Percentiles rank a stretch among this genome's conserved stretches.
These are phyloP conservation scores for Scedosporium dehoogii DNA, from an alignment of 2,329 filamentous ascomycete genomes.

Conservation along the genomic window DNA sequence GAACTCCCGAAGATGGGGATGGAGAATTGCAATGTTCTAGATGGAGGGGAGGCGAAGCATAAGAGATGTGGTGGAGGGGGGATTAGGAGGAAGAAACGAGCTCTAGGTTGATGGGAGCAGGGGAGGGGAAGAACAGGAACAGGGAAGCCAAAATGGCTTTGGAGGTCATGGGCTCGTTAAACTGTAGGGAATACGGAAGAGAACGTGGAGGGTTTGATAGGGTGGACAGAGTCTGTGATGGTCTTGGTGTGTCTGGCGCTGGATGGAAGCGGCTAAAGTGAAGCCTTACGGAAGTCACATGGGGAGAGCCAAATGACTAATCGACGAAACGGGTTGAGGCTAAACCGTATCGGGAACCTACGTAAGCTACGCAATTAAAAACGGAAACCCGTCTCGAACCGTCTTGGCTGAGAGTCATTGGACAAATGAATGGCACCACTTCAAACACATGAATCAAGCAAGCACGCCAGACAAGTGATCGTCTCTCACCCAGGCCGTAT, in stretches of 20 bases:
- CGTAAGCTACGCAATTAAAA: background rate
- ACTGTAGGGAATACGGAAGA: too few relatives aligned
- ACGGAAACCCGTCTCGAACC: background rate
- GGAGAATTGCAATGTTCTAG: background rate
- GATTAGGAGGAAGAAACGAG: background rate
- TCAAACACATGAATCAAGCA: background rate
- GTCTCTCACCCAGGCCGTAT: background rate
- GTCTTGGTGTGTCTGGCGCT: too few relatives aligned
- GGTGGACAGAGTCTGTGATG: too few relatives aligned
- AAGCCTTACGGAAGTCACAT: background rate
- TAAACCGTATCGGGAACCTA: background rate
- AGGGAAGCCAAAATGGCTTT: background rate
- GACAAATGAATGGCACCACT: background rate
- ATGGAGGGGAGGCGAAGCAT: background rate
- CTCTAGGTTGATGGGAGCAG: background rate
- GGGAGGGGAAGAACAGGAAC: background rate
- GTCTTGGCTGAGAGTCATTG: background rate
- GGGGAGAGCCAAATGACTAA: background rate
- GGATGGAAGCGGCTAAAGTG: too few relatives aligned
- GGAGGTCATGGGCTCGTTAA: background rate
- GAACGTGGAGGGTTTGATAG: too few relatives aligned
- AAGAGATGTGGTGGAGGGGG: background rate
- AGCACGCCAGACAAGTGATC: background rate
- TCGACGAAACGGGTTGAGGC: background rate
- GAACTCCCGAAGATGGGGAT: background rate